phyloP scores from a whole-genome alignment of 2,329 filamentous ascomycete species.

The Aureobasidium sp. region DNA sequence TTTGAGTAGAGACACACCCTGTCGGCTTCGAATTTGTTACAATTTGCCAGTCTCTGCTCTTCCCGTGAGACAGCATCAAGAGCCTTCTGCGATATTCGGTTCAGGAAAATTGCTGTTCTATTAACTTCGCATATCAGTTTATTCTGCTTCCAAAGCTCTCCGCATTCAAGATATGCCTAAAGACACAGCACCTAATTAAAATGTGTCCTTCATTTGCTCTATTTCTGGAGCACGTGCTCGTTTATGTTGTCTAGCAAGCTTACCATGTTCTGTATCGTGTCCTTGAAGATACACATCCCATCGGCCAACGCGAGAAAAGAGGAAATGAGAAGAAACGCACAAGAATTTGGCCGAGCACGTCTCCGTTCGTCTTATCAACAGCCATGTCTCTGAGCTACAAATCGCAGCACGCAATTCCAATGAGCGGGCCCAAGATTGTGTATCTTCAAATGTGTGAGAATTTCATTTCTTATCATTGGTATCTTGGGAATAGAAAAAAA shows the following conservation, averaged over 20 bases:
- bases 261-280: neutral
- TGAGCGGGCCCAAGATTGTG: neutral
- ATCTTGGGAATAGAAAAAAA: neutral
- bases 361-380: neutral
- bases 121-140: neutral
- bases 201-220: neutral
- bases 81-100: neutral
- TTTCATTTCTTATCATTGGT: neutral
- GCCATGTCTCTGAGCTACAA: neutral
- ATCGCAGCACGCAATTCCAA: neutral
- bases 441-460: neutral
- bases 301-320: neutral
- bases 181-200: too few relatives aligned
- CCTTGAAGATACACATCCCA: neutral
- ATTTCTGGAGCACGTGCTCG: neutral
- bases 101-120: too few relatives aligned
- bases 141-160: neutral
- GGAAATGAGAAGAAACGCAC: slow-evolving; percentile 1
- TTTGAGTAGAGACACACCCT: neutral
- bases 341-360: neutral
- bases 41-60: neutral
- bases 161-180: too few relatives aligned
- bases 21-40: neutral
- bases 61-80: neutral
- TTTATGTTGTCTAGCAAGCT: neutral